Evolutionary conservation across 768 basidiomycete species (phyloP), one percentile per base, ranked within the genome.

Genomic region (Tulasnella calospora): DNA sequence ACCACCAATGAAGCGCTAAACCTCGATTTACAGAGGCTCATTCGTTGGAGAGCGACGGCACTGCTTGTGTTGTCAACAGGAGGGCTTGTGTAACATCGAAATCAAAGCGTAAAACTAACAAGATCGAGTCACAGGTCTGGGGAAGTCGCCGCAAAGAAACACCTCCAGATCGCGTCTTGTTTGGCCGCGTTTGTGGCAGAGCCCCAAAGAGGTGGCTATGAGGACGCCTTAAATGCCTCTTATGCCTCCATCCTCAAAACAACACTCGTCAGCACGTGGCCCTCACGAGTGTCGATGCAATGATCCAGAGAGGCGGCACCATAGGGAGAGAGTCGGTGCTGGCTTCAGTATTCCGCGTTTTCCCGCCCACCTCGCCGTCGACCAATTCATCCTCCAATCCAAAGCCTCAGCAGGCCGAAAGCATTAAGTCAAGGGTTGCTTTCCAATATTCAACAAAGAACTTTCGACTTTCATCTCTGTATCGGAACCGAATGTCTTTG

Each of bases 41-140:
- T 67, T 67, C 30, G 23, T 30, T 67, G 23, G 13, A 67, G 30
- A 33, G 30, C 7, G 13, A 35, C 61, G 30, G 61, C 61, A 67
- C 61, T 17, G 61, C 61, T 2, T 33, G 61, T 67, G 33, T 67
- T 9, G 27, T 67, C 30, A 13, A 67, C 15, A 10, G 61, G 61
- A 67, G 61, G 61, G 61, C 33, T 35, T 67, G 61, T 67, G 61
- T 67, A 67, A 67, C 61, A 51, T 67, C 33, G 61, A 67, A 35
- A 30, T 4, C 30, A 67, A 30, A 35, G 23, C 61, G 61, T 30
- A 67, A 27, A 67, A 67, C 61, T 67, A 35, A 55, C 1, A 23
- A 12, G 27, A 4, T 35, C 61, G 33, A 51, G 51, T 51, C 61
- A 67, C 61, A 67, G 61, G 61, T 67, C 12, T 12, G 61, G 27